Evolutionary conservation across 371 early-diverging fungal genomes (phyloP), one percentile per base, ranked within the genome.

Genomic region (Quaeritorhiza haematococci): DNA sequence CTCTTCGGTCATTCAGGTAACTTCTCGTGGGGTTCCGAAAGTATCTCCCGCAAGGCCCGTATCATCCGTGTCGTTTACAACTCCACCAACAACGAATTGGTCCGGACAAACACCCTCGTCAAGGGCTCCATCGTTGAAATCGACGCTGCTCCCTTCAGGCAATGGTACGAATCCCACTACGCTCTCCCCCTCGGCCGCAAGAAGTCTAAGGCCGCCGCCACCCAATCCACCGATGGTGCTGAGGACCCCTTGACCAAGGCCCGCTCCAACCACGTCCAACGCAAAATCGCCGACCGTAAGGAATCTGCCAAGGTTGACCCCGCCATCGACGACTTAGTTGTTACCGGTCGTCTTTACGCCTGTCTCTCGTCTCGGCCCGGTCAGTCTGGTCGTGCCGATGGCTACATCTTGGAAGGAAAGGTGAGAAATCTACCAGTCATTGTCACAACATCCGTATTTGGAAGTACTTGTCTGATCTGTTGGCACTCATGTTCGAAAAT

Each of bases 51-150:
- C 84, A 97, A 94, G 88, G 85, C 94, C 64, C 92, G 97, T 84
- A 89, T 97, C 71, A 82, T 94, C 73, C 84, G 88, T 63, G 99
- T 99, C 68, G 91, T 93, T 62, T 99, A 99, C 92, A 99, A 99
- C 84, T 91, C 99, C 67, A 91, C 95, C 80, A 96, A 94, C 93
- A 99, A 99, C 91, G 99, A 99, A 83, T 85, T 99, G 73, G 97
- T 99, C 78, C 94, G 99, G 76, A 99, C 99, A 79, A 98, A 98
- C 88, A 99, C 99, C 61, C 86, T 99, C 51, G 99, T 99, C 56
- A 99, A 99, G 90, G 89, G 93, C 33, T 60, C 60, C 73, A 91
- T 99, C 67, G 89, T 99, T 61, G 96, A 99, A 80, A 86, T 99
- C 67, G 96, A 96, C 82, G 96, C 98, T 72, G 92, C 96, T 64